Base-by-base conservation (phyloP, 2,329 filamentous ascomycete genomes). In the Phaeosphaeria sp. region DNA sequence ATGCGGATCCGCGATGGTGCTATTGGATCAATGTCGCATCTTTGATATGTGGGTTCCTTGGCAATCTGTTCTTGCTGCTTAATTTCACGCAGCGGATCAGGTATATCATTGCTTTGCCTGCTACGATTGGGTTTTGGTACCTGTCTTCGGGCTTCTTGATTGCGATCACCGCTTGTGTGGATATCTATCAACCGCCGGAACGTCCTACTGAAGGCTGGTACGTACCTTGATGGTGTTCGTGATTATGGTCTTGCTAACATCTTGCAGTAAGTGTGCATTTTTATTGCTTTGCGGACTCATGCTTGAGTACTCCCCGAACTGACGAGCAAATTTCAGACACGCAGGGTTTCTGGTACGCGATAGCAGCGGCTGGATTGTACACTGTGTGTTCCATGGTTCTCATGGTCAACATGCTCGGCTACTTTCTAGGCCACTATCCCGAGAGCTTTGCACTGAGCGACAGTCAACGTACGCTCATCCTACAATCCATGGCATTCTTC, bases 401-500 rank as follows among this genome's bases (percentile, higher is more conserved):
- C 76, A 85, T 90, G 63, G 77, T 92, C 54, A 97, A 94, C 21
- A 92, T 94, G 79, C 83, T 89, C 55, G 92, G 92, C 9, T 93
- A 93, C 47, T 85, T 87, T 56, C 79, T 89, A 0, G 88, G 88
- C 0, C 90, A 91, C 65, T 97, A 96, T 68, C 84, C 84, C 6
- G 89, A 91, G 65, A 89, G 92, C 68, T 97, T 97, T 65, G 81
- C 84, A 3, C 82, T 97, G 22, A 93, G 90, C 0, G 86, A 89
- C 52, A 90, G 89, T 59, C 93, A 97, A 75, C 86, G 93, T 10
- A 97, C 92, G 0, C 80, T 97, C 21, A 97, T 97, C 82, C 79
- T 97, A 25, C 93, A 97, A 77, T 96, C 92, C 1, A 96, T 96
- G 77, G 81, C 90, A 54, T 91, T 96, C 71, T 88, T 96, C 51